Evolutionary conservation across 768 basidiomycete genomes (phyloP), one percentile per base, ranked within the genome.

Genomic region (Kwoniella botswanensis): DNA sequence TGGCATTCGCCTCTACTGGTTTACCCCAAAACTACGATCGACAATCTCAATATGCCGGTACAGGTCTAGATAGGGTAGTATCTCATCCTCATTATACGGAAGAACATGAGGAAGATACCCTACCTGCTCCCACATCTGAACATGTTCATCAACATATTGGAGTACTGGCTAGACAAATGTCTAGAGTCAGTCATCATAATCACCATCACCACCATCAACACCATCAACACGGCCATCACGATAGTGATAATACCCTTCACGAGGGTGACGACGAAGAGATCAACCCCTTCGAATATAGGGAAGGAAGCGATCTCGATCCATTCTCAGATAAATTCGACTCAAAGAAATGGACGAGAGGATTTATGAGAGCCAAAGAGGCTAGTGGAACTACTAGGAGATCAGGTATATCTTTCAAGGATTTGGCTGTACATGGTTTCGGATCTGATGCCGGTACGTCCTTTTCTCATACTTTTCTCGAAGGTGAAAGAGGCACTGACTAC

Each of bases 321-420:
- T 82, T 75, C 60, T 83, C 83, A 0, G 71, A 72, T 11, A 79
- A 79, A 69, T 86, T 86, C 63, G 78, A 85, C 65, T 78, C 80
- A 11, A 70, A 75, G 44, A 77, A 72, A 46, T 86, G 85, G 84
- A 78, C 82, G 44, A 79, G 79, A 54, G 73, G 73, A 2, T 60
- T 85, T 12, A 74, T 82, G 62, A 70, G 71, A 42, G 63, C 83
- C 44, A 67, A 54, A 24, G 11, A 52, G 50, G 62, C 59, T 21
- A 50, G 60, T n/a, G 22, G 53, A 42, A 57, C 35, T 35, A 63
- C 46, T 50, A 70, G 57, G 41, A 61, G 26, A 67, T 69, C 46
- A 54, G 86, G 86, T 68, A 78, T 86, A 60, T 76, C 84, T 13
- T 86, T 84, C 76, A 73, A 72, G 18, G 79, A 85, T 67, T 79